phyloP scores from a whole-genome alignment of 768 basidiomycete species.

The Tricholoma furcatifolium region DNA sequence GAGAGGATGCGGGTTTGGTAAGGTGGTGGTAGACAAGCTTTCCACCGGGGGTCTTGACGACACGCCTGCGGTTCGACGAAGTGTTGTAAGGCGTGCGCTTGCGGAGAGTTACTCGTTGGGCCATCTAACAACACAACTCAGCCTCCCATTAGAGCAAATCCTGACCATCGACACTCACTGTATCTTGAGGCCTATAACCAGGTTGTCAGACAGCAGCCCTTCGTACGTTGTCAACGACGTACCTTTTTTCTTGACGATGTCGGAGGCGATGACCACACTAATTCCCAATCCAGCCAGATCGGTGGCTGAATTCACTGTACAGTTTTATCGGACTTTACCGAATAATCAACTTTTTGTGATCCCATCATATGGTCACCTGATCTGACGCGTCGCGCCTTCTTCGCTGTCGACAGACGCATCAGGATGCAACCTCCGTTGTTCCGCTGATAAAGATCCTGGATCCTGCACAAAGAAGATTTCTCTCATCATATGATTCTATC shows the following conservation, averaged over 20 bases:
- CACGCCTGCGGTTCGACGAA: constrained; percentile 89
- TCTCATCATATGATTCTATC: no score
- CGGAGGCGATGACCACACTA: constrained; percentile 45
- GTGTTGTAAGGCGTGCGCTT: constrained; percentile 99
- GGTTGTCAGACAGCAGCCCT: constrained; percentile 6
- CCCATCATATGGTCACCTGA: no score
- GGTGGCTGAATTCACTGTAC: constrained; percentile 39
- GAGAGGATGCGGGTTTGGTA: constrained; percentile 88
- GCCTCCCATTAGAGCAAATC: constrained; percentile 1
- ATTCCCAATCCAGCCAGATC: constrained; percentile 17
- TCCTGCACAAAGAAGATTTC: no score
- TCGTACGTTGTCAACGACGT: constrained; percentile 7
- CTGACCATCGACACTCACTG: constrained; percentile 30
- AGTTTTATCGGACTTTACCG: constrained; percentile 35
- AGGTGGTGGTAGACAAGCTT: constrained; percentile 97
- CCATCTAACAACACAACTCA: constrained; percentile 52
- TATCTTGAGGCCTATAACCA: constrained; percentile 12
- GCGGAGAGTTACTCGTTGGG: constrained; percentile 99
- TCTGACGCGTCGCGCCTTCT: no score
- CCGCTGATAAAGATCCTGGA: no score
- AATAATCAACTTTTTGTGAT: constrained; percentile 7
- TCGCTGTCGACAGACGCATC: no score
- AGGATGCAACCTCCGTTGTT: no score
- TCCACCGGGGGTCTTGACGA: constrained; percentile 98
- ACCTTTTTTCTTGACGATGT: constrained; percentile 55